Percentiles rank a stretch among this genome's conserved stretches.
Conservation (phyloP, 2,329 filamentous ascomycete genomes). For the Hypoxylon sp. region DNA sequence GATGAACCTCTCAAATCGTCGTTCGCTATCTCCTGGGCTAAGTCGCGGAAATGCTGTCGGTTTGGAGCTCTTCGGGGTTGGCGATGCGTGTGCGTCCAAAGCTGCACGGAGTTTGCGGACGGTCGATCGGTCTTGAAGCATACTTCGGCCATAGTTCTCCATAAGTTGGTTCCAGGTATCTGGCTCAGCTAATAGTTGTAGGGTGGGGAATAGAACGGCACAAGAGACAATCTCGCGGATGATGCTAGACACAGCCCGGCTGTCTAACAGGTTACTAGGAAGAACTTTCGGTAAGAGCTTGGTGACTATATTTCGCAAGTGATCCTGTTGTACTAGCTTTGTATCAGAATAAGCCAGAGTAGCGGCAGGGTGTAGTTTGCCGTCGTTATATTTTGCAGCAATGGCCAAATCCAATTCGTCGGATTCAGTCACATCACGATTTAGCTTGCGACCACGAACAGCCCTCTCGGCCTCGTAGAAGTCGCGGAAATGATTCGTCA, state of each 20-base stretch:
- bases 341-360: constrained; percentile 84
- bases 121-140: constrained; percentile 94
- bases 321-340: constrained; percentile 85
- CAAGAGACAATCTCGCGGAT: constrained; percentile 92
- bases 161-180: constrained; percentile 98
- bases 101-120: constrained; percentile 91
- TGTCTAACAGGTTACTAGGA: constrained; percentile 76
- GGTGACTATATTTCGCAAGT: constrained; percentile 79
- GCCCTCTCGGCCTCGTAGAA: constrained; percentile 89
- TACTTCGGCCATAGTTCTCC: constrained; percentile 84
- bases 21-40: constrained; percentile 83
- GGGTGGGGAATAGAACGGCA: constrained; percentile 83
- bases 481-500: constrained; percentile 88
- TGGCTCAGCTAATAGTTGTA: constrained; percentile 84
- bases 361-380: constrained; percentile 86
- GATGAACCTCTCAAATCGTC: constrained; percentile 94
- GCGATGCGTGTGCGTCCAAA: constrained; percentile 90
- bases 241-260: constrained; percentile 80
- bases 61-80: constrained; percentile 72
- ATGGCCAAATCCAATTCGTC: constrained; percentile 96
- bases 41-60: constrained; percentile 80
- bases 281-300: constrained; percentile 78
- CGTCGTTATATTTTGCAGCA: constrained; percentile 90
- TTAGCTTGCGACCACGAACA: constrained; percentile 87
- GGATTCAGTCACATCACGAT: constrained; percentile 90